Evolutionary conservation across 2,329 filamentous ascomycete species (phyloP).

Genomic region (Endoconidiophora laricicola): DNA sequence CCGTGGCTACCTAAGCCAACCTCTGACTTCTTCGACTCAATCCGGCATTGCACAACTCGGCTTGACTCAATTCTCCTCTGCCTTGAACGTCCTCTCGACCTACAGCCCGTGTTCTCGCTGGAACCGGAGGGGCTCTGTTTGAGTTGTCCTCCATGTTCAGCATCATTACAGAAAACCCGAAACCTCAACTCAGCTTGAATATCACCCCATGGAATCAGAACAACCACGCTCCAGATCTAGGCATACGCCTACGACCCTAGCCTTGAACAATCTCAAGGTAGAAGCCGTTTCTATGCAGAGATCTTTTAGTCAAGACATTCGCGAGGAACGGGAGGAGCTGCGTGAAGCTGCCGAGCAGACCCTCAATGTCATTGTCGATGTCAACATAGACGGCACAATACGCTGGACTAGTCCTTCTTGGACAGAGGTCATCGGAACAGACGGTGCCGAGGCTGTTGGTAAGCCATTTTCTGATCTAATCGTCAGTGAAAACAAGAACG

Average conservation of each 20-base stretch:
- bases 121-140: too few relatives aligned
- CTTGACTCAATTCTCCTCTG: too few relatives aligned
- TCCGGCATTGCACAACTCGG: too few relatives aligned
- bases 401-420: constrained; percentile 96
- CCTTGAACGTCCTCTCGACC: too few relatives aligned
- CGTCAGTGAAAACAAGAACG: constrained; percentile 56
- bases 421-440: constrained; percentile 78
- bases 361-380: constrained; percentile 86
- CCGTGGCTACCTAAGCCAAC: too few relatives aligned
- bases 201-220: constrained; percentile 3
- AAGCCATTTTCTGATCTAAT: constrained; percentile 67
- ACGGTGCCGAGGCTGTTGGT: constrained; percentile 55
- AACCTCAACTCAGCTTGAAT: constrained; percentile 1
- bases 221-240: constrained; percentile 1
- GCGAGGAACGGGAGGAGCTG: constrained; percentile 82
- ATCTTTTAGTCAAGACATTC: constrained; percentile 73
- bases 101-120: too few relatives aligned
- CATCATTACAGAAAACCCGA: too few relatives aligned
- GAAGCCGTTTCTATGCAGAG: constrained; percentile 40
- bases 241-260: constrained; percentile 5
- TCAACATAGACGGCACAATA: constrained; percentile 77
- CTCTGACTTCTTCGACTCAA: too few relatives aligned
- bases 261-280: constrained; percentile 34
- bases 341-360: constrained; percentile 93
- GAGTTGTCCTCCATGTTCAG: too few relatives aligned